phyloP scores from a whole-genome alignment of 1,284 basidiomycete genomes.

The Ceratobasidium sp. region DNA sequence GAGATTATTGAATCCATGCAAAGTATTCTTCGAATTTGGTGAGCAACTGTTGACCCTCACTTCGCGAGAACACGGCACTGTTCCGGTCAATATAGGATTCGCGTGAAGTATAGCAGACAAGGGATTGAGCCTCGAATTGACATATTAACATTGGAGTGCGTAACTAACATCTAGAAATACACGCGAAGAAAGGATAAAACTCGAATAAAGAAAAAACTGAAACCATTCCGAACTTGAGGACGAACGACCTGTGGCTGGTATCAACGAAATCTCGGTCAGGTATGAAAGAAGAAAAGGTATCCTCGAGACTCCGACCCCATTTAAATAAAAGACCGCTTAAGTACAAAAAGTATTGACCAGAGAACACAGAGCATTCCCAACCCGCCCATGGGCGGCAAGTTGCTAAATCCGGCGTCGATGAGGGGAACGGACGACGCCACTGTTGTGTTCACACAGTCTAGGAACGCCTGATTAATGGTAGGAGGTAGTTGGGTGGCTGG shows the following conservation, averaged over 20 bases:
- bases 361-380: slow-evolving; percentile 22
- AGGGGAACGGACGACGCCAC: slow-evolving; percentile 38
- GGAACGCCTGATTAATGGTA: slow-evolving; percentile 36
- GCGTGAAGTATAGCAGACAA: too few relatives aligned
- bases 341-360: slow-evolving; percentile 1
- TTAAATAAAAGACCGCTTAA: slow-evolving; percentile 24
- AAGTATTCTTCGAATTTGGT: too few relatives aligned
- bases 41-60: too few relatives aligned
- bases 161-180: too few relatives aligned
- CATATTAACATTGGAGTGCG: too few relatives aligned
- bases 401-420: slow-evolving; percentile 28
- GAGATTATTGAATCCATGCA: too few relatives aligned
- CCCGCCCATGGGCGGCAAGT: slow-evolving; percentile 33
- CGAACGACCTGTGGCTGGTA: too few relatives aligned
- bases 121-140: too few relatives aligned
- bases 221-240: neutral
- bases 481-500: slow-evolving; percentile 38
- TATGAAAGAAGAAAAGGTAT: slow-evolving; percentile 27
- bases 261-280: neutral
- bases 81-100: too few relatives aligned
- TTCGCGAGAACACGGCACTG: too few relatives aligned
- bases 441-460: slow-evolving; percentile 43
- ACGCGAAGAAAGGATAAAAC: neutral
- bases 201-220: neutral
- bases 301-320: too few relatives aligned